phyloP scores from a whole-genome alignment of 257 asterid genomes.

The Capsicum pubescens region DNA sequence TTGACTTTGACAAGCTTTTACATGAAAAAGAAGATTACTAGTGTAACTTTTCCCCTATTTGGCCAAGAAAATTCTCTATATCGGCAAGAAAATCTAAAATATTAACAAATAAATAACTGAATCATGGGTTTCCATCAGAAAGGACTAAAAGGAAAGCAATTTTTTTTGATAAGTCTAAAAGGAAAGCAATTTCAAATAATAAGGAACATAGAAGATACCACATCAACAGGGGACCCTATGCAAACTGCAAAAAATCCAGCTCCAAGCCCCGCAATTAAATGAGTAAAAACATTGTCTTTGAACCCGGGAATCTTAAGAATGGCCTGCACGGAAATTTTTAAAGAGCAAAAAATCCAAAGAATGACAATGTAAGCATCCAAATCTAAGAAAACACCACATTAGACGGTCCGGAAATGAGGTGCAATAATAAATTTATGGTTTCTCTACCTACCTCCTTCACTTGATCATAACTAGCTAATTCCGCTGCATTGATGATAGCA shows the following conservation, averaged over 20 bases:
- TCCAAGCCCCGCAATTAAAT: conserved; percentile 88
- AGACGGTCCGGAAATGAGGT: conserved; percentile 20
- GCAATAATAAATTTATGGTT: background rate
- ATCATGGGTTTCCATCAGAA: background rate
- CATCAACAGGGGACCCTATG: conserved; percentile 98
- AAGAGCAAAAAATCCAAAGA: background rate
- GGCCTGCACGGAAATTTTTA: conserved; percentile 51
- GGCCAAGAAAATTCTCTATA: background rate
- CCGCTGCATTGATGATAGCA: conserved; percentile 98
- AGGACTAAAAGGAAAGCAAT: background rate
- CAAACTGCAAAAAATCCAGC: conserved; percentile 99
- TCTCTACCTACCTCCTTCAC: conserved; percentile 88
- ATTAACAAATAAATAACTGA: background rate
- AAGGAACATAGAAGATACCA: conserved; percentile 54
- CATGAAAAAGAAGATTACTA: background rate
- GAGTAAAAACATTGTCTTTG: conserved; percentile 89
- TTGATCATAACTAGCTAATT: conserved; percentile 97
- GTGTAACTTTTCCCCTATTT: background rate
- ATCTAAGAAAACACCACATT: conserved; percentile 32
- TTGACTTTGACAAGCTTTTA: background rate
- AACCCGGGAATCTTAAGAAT: conserved; percentile 94
- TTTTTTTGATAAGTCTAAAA: background rate
- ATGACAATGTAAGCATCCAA: conserved; percentile 25
- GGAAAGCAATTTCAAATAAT: background rate
- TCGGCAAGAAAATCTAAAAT: background rate